Base-by-base conservation (phyloP, 169 alveolate genomes). In the Eimeria tenella region DNA sequence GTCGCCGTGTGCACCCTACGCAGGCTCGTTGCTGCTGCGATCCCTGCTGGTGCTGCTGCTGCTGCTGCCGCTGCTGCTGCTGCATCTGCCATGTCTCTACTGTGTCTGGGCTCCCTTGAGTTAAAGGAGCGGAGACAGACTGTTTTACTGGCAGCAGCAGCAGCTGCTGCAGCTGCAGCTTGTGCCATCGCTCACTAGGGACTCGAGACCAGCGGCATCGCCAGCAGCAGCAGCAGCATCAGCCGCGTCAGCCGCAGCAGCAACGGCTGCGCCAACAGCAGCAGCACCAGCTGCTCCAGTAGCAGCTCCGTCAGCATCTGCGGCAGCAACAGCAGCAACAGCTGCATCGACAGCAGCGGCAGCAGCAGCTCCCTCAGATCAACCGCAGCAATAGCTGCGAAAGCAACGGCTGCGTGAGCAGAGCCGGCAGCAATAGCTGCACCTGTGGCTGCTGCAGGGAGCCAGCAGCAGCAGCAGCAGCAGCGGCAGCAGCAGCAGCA, bases 31-130 rank as follows among this genome's bases (percentile, higher is more conserved):
- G 42, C 42, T 31, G 42, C 42, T 31, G 2, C 42, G 42, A 31
- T 31, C 42, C 42, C 42, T 31, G 42, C 42, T 31, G 42, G 4
- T 31, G 7, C 74, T 63, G 11, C 74, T 65, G 74, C 74, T 6
- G 74, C 74, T 65, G 74, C 74, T 31, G 42, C 42, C 42, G 42
- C 42, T 31, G 42, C 42, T 65, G 74, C 74, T 65, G 74, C 74
- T 19, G 11, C 74, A 19, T 65, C 74, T 19, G 8, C 74, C 23
- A 13, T 19, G 17, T 17, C 3, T 9, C 74, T 65, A 65, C 17
- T 65, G 21, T 6, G 42, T 19, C 3, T 13, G 11, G 21, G 23
- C 8, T 13, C 23, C 8, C 42, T 1, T 19, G 42, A 31, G 42
- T 31, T 31, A 31, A 31, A 31, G 42, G 42, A 31, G 42, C 42